Conservation (phyloP, 345 rosid genomes). For the Lepidium africanum region DNA sequence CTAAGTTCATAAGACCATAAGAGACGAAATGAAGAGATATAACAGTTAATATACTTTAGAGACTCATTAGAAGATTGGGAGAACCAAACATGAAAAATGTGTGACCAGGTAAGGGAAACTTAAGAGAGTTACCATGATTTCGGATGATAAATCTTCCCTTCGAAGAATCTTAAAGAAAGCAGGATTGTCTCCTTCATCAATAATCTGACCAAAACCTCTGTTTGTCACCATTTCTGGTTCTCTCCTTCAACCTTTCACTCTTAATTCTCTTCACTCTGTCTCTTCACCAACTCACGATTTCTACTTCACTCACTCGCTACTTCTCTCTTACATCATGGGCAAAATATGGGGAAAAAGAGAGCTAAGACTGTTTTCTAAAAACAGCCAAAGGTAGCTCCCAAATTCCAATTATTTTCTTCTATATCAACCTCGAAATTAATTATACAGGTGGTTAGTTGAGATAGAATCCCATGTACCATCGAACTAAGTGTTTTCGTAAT, state of each 20-base stretch:
- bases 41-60: neutral
- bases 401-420: neutral
- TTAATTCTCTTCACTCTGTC: neutral
- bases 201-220: neutral
- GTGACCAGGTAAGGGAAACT: neutral
- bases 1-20: neutral
- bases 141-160: neutral
- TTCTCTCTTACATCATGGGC: neutral
- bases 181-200: neutral
- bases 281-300: neutral
- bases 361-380: neutral
- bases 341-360: neutral
- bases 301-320: neutral
- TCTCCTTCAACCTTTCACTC: neutral
- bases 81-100: neutral
- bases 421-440: neutral
- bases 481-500: no score
- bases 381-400: conserved; percentile 2
- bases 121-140: neutral
- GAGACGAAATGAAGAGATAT: neutral
- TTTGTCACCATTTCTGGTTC: neutral
- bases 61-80: neutral
- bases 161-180: conserved; percentile 10
- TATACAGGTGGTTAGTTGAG: conserved; percentile 1
- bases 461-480: conserved; percentile 1